Percentiles rank a stretch among this genome's conserved stretches.
Evolutionary conservation across 331 rosid species (phyloP).

Genomic region (Phaseolus coccineus): DNA sequence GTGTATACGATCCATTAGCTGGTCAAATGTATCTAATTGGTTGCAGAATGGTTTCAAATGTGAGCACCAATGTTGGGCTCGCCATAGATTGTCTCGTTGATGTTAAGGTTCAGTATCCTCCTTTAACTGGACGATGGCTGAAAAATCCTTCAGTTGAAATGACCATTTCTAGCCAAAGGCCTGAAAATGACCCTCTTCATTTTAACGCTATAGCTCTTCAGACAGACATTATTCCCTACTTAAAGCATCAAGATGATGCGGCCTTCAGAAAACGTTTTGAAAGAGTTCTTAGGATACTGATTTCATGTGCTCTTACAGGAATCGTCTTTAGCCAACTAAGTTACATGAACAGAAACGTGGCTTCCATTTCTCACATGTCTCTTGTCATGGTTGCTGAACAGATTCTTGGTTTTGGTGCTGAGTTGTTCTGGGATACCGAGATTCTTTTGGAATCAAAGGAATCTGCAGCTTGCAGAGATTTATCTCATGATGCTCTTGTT

Average conservation of each 20-base stretch:
- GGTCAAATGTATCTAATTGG: slow-evolving; percentile 44
- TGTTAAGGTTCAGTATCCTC: slow-evolving; percentile 42
- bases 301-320: slow-evolving; percentile 1
- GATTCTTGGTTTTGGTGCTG: slow-evolving; percentile 36
- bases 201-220: neutral
- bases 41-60: slow-evolving; percentile 35
- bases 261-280: slow-evolving; percentile 30
- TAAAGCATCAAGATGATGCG: slow-evolving; percentile 1
- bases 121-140: slow-evolving; percentile 21
- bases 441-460: slow-evolving; percentile 7
- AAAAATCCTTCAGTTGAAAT: slow-evolving; percentile 31
- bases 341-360: slow-evolving; percentile 24
- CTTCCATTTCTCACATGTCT: slow-evolving; percentile 30
- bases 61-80: neutral
- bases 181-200: slow-evolving; percentile 30
- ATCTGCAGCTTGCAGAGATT: neutral
- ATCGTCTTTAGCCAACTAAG: slow-evolving; percentile 27
- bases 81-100: slow-evolving; percentile 40
- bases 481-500: neutral
- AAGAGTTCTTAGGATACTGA: slow-evolving; percentile 38
- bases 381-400: slow-evolving; percentile 25
- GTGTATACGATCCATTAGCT: slow-evolving; percentile 33
- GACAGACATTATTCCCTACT: slow-evolving; percentile 7
- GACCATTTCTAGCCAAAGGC: slow-evolving; percentile 33
- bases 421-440: slow-evolving; percentile 4